A percentile compares a stretch with the other conserved stretches of the same genome.
Conservation (phyloP, 2,329 filamentous ascomycete species). For the Hypoxylon sp. region DNA sequence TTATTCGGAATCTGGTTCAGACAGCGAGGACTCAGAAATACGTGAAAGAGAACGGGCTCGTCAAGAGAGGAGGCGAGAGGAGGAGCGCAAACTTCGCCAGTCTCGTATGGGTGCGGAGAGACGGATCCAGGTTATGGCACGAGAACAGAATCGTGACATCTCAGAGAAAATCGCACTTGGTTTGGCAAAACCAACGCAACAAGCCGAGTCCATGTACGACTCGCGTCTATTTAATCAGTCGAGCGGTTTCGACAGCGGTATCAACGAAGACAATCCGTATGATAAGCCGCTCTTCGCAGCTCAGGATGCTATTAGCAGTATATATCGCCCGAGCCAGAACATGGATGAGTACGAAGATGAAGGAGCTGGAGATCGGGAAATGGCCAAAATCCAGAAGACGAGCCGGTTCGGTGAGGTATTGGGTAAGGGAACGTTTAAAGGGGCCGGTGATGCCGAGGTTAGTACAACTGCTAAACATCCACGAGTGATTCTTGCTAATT, state of each 20-base stretch:
- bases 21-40: constrained; percentile 77
- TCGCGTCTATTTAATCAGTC: constrained; percentile 94
- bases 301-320: constrained; percentile 93
- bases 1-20: constrained; percentile 66
- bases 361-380: constrained; percentile 83
- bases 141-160: constrained; percentile 96
- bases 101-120: constrained; percentile 96
- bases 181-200: constrained; percentile 93
- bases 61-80: constrained; percentile 82
- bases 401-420: constrained; percentile 88
- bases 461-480: constrained; percentile 52
- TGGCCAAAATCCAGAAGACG: constrained; percentile 89
- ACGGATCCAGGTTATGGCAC: constrained; percentile 90
- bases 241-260: constrained; percentile 89
- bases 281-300: constrained; percentile 98
- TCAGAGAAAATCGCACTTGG: constrained; percentile 97
- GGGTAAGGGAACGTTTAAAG: constrained; percentile 92
- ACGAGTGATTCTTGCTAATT: constrained; percentile 53
- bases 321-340: constrained; percentile 86
- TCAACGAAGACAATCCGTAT: constrained; percentile 98
- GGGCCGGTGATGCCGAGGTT: constrained; percentile 85
- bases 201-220: constrained; percentile 96
- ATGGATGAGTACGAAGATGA: constrained; percentile 84
- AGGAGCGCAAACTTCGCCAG: constrained; percentile 91
- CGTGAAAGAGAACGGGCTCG: constrained; percentile 84